phyloP scores from a whole-genome alignment of 2,329 filamentous ascomycete genomes.

The Colletotrichum ledebouriae region DNA sequence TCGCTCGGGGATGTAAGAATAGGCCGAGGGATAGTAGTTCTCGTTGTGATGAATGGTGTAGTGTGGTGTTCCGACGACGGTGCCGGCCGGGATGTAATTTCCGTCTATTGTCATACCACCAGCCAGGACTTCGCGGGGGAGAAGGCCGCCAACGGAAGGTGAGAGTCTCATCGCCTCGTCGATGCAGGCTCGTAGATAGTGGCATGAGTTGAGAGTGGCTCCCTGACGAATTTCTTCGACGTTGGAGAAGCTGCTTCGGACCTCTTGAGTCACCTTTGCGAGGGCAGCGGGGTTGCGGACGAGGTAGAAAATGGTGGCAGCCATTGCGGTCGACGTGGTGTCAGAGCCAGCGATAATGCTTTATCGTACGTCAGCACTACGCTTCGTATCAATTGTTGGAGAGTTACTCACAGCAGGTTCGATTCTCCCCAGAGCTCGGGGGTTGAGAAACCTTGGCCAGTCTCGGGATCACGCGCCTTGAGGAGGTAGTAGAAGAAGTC shows the following conservation, averaged over 20 bases:
- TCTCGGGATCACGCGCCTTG: conserved; percentile 78
- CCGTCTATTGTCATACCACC: conserved; percentile 69
- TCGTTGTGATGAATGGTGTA: conserved; percentile 78
- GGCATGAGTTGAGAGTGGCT: conserved; percentile 61
- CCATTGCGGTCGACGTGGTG: conserved; percentile 78
- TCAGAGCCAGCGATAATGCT: conserved; percentile 79
- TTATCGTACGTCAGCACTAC: neutral
- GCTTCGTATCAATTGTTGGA: too few species aligned
- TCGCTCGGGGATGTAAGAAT: conserved; percentile 72
- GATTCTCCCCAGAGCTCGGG: conserved; percentile 79
- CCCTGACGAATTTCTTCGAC: conserved; percentile 70
- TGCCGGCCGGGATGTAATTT: conserved; percentile 67
- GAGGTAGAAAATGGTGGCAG: conserved; percentile 74
- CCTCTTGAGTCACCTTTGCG: conserved; percentile 62
- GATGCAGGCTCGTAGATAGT: conserved; percentile 74
- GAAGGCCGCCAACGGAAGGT: conserved; percentile 70
- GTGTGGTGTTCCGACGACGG: conserved; percentile 74
- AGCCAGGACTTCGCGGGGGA: conserved; percentile 70
- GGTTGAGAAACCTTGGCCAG: conserved; percentile 74
- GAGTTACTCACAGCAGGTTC: conserved; percentile 68
- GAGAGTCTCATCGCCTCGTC: conserved; percentile 76
- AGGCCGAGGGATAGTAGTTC: conserved; percentile 71
- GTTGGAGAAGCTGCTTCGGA: conserved; percentile 63
- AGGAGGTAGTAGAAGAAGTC: conserved; percentile 84
- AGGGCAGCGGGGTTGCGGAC: conserved; percentile 65